Evolutionary conservation across 2,329 filamentous ascomycete species (phyloP).

Genomic region (Arthrobotrys entomopaga): DNA sequence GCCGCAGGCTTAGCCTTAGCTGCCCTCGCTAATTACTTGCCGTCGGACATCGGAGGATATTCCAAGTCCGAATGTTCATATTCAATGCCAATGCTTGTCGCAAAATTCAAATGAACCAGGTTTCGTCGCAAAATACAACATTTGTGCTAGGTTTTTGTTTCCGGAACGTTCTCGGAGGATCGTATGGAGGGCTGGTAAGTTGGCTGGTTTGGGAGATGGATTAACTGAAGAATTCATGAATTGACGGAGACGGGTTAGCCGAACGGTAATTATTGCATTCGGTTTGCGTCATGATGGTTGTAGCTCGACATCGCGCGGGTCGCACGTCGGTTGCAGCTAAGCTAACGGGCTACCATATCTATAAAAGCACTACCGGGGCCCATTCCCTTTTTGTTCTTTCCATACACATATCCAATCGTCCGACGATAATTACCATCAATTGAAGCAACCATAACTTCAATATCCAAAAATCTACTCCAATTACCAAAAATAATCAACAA

Average conservation of each 20-base stretch:
- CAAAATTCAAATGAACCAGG: no score
- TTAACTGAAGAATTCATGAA: neutral
- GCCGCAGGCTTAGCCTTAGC: neutral
- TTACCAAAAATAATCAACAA: neutral
- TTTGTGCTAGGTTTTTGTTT: no score
- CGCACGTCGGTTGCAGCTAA: neutral
- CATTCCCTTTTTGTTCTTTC: neutral
- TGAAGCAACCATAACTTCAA: slow-evolving; percentile 12
- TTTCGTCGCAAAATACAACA: no score
- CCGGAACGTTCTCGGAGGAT: no score
- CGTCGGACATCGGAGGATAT: slow-evolving; percentile 29
- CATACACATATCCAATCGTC: no score
- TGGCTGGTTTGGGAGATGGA: neutral
- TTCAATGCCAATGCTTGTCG: neutral
- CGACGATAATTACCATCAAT: no score
- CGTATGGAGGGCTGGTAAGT: neutral
- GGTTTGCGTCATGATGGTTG: neutral
- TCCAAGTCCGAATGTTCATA: neutral
- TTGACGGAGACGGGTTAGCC: slow-evolving; percentile 7
- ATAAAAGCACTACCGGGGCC: neutral
- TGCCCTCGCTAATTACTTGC: no score
- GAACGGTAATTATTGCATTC: neutral
- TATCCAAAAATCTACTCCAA: neutral
- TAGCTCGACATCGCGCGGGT: neutral
- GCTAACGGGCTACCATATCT: neutral